Base-by-base conservation (phyloP, 2,329 filamentous ascomycete genomes). In the Aspergillus alliaceus region DNA sequence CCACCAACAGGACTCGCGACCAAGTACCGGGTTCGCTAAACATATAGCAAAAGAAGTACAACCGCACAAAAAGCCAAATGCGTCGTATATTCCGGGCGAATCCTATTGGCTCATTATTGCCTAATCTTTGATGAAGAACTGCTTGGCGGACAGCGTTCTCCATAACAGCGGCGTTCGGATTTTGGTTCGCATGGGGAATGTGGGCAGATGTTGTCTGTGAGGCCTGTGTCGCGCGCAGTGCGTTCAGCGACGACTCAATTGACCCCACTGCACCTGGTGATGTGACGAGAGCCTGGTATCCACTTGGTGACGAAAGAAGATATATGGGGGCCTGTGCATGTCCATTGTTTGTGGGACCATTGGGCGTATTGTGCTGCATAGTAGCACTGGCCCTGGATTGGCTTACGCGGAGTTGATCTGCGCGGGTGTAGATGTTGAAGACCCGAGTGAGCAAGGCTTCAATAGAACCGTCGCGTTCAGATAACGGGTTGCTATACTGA, bases 41-140 rank as follows among this genome's bases (percentile, higher is more conserved):
- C 64, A 87, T 79, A 67, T 84, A 86, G 54, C 82, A 79, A 65
- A 87, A 84, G 57, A 83, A 79, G 56, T 83, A 80, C 20, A 87
- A 69, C 9, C 85, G 80, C 49, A 85, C 71, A 24, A 86, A 78
- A 2, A 86, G 77, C 85, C 85, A 88, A 24, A 82, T 61, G 25
- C 82, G 79, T 47, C 74, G 58, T 18, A 78, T 59, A 44, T 77
- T 68, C 46, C 79, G 75, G 2, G 67, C 73, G 27, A 82, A 61
- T 8, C 77, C 65, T 29, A 72, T 69, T 15, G 74, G 71, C 12
- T 62, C 61, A 40, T 65, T 62, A 35, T 63, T 57, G 25, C 39
- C 61, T 44, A 49, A 51, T 60, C 58, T 66, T 44, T 69, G 69
- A 53, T 75, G 71, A 9, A 71, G 54, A 2, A 70, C 57, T 15